phyloP scores from a whole-genome alignment of 495 filamentous ascomycete genomes.

The Pseudomonodictys pantanalensis region DNA sequence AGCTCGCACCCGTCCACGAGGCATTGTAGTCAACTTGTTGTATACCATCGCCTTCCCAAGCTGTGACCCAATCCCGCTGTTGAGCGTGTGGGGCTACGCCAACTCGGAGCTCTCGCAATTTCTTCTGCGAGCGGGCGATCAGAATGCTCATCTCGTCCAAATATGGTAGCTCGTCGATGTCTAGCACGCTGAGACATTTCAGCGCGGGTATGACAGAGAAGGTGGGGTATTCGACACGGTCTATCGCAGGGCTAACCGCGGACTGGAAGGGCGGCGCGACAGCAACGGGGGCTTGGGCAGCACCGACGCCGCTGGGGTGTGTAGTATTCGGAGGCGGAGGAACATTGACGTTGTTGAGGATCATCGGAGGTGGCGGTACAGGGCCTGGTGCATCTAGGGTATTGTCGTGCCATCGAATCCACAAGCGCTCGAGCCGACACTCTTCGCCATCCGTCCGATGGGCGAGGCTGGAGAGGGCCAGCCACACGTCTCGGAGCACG shows the following conservation, averaged over 20 bases:
- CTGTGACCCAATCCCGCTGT: constrained; percentile 56
- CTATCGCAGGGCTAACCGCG: constrained; percentile 41
- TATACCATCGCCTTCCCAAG: constrained; percentile 57
- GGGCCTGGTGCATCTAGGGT: constrained; percentile 38
- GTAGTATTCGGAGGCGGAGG: constrained; percentile 27
- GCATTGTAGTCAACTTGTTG: constrained; percentile 57
- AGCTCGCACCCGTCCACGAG: constrained; percentile 31
- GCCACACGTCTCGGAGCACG: constrained; percentile 81
- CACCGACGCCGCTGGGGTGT: constrained; percentile 25
- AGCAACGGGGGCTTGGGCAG: constrained; percentile 20
- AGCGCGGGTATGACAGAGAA: constrained; percentile 82
- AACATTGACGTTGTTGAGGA: constrained; percentile 37
- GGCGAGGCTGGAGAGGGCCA: constrained; percentile 73
- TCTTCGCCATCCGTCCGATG: constrained; percentile 58
- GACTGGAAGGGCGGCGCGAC: constrained; percentile 25
- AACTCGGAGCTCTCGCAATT: constrained; percentile 72
- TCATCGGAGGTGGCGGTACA: constrained; percentile 34
- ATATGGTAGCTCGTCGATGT: constrained; percentile 86
- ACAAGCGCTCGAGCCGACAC: constrained; percentile 72
- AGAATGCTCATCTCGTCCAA: constrained; percentile 84
- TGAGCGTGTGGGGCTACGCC: constrained; percentile 67
- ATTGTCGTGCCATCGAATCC: constrained; percentile 91
- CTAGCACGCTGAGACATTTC: constrained; percentile 75
- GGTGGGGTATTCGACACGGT: constrained; percentile 75
- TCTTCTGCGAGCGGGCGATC: constrained; percentile 66